Evolutionary conservation across 2,329 filamentous ascomycete genomes (phyloP).

Genomic region (Colletotrichum truncatum): DNA sequence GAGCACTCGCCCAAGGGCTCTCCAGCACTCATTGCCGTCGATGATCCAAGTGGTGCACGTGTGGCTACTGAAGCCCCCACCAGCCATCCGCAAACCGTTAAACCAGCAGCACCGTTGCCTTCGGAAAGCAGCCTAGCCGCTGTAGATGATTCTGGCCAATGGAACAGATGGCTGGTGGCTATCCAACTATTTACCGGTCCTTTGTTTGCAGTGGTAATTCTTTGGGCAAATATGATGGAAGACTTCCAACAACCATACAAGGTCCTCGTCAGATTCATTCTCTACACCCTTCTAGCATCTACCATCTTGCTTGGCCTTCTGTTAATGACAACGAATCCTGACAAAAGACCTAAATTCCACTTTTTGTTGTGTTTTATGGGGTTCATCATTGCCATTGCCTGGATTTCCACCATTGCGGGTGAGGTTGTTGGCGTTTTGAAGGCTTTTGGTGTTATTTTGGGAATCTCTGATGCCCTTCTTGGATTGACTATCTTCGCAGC

Average conservation of each 20-base stretch:
- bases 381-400: slow-evolving; percentile 90
- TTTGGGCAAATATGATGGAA: slow-evolving; percentile 75
- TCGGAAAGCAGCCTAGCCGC: slow-evolving; percentile 32
- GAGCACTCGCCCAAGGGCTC: slow-evolving; percentile 40
- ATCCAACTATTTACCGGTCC: slow-evolving; percentile 90
- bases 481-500: slow-evolving; percentile 96
- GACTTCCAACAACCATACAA: slow-evolving; percentile 62
- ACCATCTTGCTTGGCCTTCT: slow-evolving; percentile 73
- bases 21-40: slow-evolving; percentile 40
- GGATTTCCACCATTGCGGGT: slow-evolving; percentile 95
- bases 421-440: slow-evolving; percentile 97
- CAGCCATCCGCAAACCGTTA: slow-evolving; percentile 7
- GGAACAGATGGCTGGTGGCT: slow-evolving; percentile 92
- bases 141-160: slow-evolving; percentile 59
- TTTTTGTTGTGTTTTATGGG: slow-evolving; percentile 87
- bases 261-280: slow-evolving; percentile 63
- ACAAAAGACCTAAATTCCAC: slow-evolving; percentile 76
- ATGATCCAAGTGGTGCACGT: slow-evolving; percentile 32
- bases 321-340: slow-evolving; percentile 73
- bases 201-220: slow-evolving; percentile 79
- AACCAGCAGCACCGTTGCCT: slow-evolving; percentile 6
- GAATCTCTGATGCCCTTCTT: slow-evolving; percentile 93
- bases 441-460: slow-evolving; percentile 87
- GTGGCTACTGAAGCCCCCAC: slow-evolving; percentile 8
- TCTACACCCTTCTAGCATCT: slow-evolving; percentile 76